Evolutionary conservation across 805 yeast genomes (phyloP), one percentile per base, ranked within the genome.

Genomic region (Saturnispora halmiae): DNA sequence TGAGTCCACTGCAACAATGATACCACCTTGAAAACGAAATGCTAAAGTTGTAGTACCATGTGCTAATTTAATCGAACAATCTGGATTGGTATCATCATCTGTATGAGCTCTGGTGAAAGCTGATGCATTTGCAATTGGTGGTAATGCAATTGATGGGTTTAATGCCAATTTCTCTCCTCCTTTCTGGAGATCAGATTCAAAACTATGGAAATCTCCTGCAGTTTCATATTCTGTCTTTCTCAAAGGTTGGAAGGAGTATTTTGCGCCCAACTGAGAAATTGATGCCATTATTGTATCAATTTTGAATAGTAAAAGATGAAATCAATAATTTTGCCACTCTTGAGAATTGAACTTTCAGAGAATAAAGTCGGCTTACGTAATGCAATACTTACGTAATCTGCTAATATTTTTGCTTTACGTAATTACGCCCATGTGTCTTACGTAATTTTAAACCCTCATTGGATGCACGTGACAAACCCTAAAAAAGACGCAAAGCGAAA

Each of bases 21-120:
- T 88, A 19, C 98, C 98, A 21, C 90, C 96, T 65, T 90, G 78
- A 64, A 88, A 92, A 62, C 96, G 73, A 68, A 92, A 92, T 8
- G 97, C 96, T 53, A 92, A 70, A 11, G 98, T 92, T 6, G 98
- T 92, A n/a, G 98, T 92, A 61, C 98, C 98, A 64, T 92, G 98
- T 18, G 96, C 96, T 56, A 92, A 83, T 61, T 92, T 90, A 67
- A 92, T 90, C 56, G 79, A 82, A 65, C 95, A 88, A 58, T 87
- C 96, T 21, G 95, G 94, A 60, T 88, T 90, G 46, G 78, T 59
- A 15, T 86, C 79, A 63, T 92, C 96, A 63, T 92, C 98, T 6
- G 98, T 92, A 63, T 92, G 96, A n/a, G 96, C 96, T 61, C 97
- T 74, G 51, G 92, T 68, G 59, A 90, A 90, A 41, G 83, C 94